Percentiles rank a stretch among this genome's conserved stretches.
Conservation (phyloP, 371 early-diverging fungal species). For the Phascolomyces articulosus region DNA sequence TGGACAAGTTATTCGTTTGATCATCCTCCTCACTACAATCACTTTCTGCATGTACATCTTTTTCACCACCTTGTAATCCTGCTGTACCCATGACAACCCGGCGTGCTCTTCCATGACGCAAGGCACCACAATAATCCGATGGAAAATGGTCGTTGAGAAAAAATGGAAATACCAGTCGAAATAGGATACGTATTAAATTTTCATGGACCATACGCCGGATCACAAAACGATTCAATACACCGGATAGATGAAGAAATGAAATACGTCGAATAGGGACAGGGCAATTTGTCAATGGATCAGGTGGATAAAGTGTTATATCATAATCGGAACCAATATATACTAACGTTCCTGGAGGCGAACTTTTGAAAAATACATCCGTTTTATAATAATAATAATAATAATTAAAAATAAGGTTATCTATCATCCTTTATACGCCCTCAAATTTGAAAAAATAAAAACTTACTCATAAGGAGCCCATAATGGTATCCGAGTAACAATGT, state of each 20-base stretch:
- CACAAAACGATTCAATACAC: slow-evolving; percentile 48
- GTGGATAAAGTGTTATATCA: slow-evolving; percentile 49
- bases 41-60: not conserved
- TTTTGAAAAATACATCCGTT: no score
- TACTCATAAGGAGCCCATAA: slow-evolving; percentile 4
- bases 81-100: slow-evolving; percentile 45
- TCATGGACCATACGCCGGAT: slow-evolving; percentile 50
- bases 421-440: no score
- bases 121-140: slow-evolving; percentile 50
- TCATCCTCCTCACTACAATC: not conserved
- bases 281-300: slow-evolving; percentile 33
- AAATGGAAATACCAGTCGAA: slow-evolving; percentile 55
- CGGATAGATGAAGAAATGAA: slow-evolving; percentile 59
- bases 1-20: not conserved
- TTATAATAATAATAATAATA: no score
- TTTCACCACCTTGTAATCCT: slow-evolving; percentile 29
- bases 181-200: slow-evolving; percentile 47
- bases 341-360: slow-evolving; percentile 58
- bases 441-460: not conserved
- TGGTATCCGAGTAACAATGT: slow-evolving; percentile 5
- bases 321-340: slow-evolving; percentile 57
- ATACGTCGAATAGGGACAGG: slow-evolving; percentile 52
- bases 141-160: slow-evolving; percentile 65
- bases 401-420: no score
- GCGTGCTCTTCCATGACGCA: slow-evolving; percentile 42